Evolutionary conservation across 2,329 filamentous ascomycete genomes (phyloP).

Genomic region (Aureobasidium sp.): DNA sequence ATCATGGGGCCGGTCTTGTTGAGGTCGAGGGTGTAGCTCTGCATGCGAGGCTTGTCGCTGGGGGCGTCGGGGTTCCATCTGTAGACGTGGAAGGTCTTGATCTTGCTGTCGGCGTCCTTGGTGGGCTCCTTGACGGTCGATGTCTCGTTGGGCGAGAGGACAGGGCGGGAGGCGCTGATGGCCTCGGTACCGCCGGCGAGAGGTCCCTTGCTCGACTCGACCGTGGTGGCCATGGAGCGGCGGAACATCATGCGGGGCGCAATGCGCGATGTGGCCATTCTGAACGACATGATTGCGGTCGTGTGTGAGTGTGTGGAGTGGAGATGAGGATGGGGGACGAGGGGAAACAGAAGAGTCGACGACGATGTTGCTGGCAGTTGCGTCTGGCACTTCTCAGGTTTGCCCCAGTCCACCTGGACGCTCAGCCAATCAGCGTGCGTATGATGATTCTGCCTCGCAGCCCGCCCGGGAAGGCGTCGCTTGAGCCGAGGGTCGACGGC

Average conservation of each 20-base stretch:
- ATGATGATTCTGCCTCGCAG: neutral
- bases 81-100: slow-evolving; percentile 98
- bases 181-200: slow-evolving; percentile 26
- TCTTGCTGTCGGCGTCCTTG: slow-evolving; percentile 49
- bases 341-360: slow-evolving; percentile 3
- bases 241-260: slow-evolving; percentile 24
- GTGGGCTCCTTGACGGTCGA: slow-evolving; percentile 57
- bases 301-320: slow-evolving; percentile 16
- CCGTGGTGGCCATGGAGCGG: slow-evolving; percentile 31
- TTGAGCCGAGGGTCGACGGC: slow-evolving; percentile 7
- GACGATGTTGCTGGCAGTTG: slow-evolving; percentile 4
- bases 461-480: neutral
- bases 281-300: slow-evolving; percentile 26
- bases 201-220: slow-evolving; percentile 28
- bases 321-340: slow-evolving; percentile 18
- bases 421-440: slow-evolving; percentile 6
- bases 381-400: neutral
- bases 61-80: slow-evolving; percentile 95
- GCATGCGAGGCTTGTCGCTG: slow-evolving; percentile 88
- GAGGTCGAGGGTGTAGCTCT: slow-evolving; percentile 87
- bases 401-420: neutral
- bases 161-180: slow-evolving; percentile 26
- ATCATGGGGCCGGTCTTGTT: slow-evolving; percentile 99
- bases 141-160: slow-evolving; percentile 46
- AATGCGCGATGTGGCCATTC: slow-evolving; percentile 31